Evolutionary conservation across 1,139 yeast genomes (phyloP), one percentile per base, ranked within the genome.

Genomic region (Pichia terricola): DNA sequence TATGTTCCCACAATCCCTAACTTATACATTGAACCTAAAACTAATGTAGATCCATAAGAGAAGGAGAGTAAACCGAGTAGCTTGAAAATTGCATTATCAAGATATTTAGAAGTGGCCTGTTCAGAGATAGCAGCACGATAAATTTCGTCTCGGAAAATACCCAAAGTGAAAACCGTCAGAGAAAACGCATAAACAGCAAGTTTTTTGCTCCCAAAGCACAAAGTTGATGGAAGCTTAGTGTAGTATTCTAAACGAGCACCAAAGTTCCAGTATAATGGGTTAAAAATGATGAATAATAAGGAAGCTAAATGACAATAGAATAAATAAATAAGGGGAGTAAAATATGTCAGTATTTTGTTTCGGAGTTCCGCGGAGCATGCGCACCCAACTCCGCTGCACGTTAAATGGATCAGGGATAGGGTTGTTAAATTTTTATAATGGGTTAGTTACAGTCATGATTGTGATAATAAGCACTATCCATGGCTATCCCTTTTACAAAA

Each of bases 1-100:
- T 91, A 91, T 25, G 98, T 91, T 16, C 98, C 98, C 9, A 96
- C 89, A 50, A 91, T 77, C 26, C 98, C 98, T 53, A 91, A 72
- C n/a, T 84, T 82, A 69, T 79, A 91, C 97, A 91, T 91, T 35
- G 96, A 86, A 28, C 80, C 66, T 38, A 84, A 53, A 1, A 89
- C 97, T 45, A 91, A 74, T 7, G 86, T 65, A 53, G 88, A 88
- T 31, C 98, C 98, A 43, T 70, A 62, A 1, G 63, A 76, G 55
- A 88, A 83, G 48, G 57, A 67, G 11, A 53, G 63, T 35, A 58
- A 64, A 5, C 81, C 84, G 0, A 67, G 45, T 56, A 68, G 54
- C 61, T 73, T 63, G 58, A 67, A 62, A 26, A 62, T 62, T 64
- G 58, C 49, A 11, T 54, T 59, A 41, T 65, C 66, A 34, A 79